A percentile compares a stretch with the other conserved stretches of the same genome.
phyloP scores from a whole-genome alignment of 1,139 yeast genomes.

The Meyerozyma carpophila region DNA sequence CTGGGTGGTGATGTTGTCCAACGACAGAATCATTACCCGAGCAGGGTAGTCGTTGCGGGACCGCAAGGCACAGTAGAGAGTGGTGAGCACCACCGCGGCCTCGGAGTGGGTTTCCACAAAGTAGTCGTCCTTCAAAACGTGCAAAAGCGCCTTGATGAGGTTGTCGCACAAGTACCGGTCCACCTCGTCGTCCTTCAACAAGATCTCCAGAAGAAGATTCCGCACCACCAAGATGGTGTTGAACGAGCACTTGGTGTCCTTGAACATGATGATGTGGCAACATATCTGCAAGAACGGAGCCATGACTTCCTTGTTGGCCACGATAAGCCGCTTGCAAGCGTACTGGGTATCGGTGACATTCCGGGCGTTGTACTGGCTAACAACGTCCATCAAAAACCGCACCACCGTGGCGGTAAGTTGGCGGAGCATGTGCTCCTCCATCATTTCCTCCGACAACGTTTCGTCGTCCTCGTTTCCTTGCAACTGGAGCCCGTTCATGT shows the following conservation, averaged over 20 bases:
- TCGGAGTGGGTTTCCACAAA: conserved; percentile 86
- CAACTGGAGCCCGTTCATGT: conserved; percentile 63
- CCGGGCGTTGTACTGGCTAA: conserved; percentile 61
- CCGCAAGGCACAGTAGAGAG: conserved; percentile 69
- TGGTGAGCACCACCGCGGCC: conserved; percentile 82
- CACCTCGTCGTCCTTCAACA: conserved; percentile 68
- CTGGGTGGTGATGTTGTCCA: conserved; percentile 40
- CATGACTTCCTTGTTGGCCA: conserved; percentile 59
- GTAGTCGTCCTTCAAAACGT: conserved; percentile 66
- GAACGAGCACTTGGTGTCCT: conserved; percentile 88
- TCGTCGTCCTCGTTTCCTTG: conserved; percentile 73
- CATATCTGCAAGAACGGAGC: conserved; percentile 77
- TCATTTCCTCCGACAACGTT: conserved; percentile 92
- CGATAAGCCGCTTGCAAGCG: conserved; percentile 60
- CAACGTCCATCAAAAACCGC: conserved; percentile 78
- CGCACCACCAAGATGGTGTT: conserved; percentile 80
- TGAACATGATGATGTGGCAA: conserved; percentile 72
- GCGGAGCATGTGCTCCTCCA: conserved; percentile 91
- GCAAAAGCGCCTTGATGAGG: conserved; percentile 41
- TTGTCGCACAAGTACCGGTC: conserved; percentile 69
- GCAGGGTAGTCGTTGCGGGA: conserved; percentile 56
- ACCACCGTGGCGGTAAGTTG: conserved; percentile 95
- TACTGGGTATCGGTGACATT: conserved; percentile 52
- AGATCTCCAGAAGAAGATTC: conserved; percentile 60
- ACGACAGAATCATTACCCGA: conserved; percentile 36